Percentiles rank a stretch among this genome's conserved stretches.
Conservation (phyloP, 202 grass and related monocot species). For the Setaria italica region DNA sequence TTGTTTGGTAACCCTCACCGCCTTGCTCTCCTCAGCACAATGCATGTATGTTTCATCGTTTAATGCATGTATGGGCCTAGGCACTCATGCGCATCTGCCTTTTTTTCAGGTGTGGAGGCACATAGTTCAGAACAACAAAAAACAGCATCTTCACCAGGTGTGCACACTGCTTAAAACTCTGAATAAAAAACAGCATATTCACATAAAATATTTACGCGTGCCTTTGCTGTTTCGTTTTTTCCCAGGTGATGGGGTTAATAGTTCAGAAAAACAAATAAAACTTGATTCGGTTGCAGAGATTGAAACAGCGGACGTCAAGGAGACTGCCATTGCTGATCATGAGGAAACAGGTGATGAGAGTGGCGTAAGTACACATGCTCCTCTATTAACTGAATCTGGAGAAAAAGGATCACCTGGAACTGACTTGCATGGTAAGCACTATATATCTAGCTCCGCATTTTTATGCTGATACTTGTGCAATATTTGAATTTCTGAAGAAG, state of each 20-base stretch:
- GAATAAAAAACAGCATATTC: constrained; percentile 7
- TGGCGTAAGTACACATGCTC: not conserved
- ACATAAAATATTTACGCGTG: not conserved
- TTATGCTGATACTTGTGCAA: not conserved
- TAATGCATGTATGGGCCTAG: not conserved
- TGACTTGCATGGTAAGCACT: not conserved
- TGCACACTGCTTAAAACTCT: constrained; percentile 16
- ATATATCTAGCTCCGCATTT: not conserved
- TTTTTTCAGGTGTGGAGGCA: constrained; percentile 35
- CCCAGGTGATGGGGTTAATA: constrained; percentile 37
- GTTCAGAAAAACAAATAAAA: constrained; percentile 29
- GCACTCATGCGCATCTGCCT: constrained; percentile 23
- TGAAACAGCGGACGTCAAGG: not conserved
- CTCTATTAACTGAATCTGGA: not conserved
- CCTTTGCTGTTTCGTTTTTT: not conserved
- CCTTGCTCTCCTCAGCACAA: not conserved
- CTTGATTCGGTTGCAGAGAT: constrained; percentile 22
- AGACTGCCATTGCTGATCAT: constrained; percentile 22
- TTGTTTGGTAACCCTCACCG: not conserved
- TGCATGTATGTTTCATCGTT: not conserved
- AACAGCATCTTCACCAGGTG: constrained; percentile 36
- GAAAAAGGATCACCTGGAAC: not conserved
- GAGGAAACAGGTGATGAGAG: constrained; percentile 8
- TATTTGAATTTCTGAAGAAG: not conserved
- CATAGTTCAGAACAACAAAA: constrained; percentile 32